Percentiles rank a stretch among this genome's conserved stretches.
phyloP scores from a whole-genome alignment of 2,329 filamentous ascomycete genomes.

The Cladosporium sphaerospermum region DNA sequence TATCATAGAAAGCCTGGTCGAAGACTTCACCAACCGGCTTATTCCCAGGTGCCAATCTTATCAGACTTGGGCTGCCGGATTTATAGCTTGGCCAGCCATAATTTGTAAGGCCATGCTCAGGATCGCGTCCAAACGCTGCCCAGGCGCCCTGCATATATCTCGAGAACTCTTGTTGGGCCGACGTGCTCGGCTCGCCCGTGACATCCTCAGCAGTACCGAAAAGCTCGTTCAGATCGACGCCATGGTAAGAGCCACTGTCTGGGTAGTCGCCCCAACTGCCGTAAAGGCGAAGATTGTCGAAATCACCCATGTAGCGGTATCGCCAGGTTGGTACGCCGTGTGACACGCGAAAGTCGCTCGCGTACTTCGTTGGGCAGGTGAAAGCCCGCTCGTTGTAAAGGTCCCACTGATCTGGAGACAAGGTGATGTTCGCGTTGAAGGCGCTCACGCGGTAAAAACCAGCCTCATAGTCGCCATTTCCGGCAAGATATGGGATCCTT shows the following conservation, averaged over 20 bases:
- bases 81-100: slow-evolving; percentile 17
- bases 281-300: slow-evolving; percentile 17
- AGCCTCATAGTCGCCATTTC: slow-evolving; percentile 43
- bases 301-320: slow-evolving; percentile 26
- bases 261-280: slow-evolving; percentile 9
- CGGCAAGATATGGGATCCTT: slow-evolving; percentile 37
- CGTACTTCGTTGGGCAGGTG: slow-evolving; percentile 38
- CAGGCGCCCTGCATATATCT: slow-evolving; percentile 27
- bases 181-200: slow-evolving; percentile 18
- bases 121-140: slow-evolving; percentile 31
- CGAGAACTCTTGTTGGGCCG: slow-evolving; percentile 14
- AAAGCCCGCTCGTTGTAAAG: slow-evolving; percentile 14
- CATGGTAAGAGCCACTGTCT: slow-evolving; percentile 29
- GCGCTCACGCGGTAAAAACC: slow-evolving; percentile 42
- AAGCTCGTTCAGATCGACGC: slow-evolving; percentile 25
- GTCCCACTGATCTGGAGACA: slow-evolving; percentile 2
- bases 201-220: slow-evolving; percentile 28
- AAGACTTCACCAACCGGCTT: neutral
- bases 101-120: slow-evolving; percentile 21
- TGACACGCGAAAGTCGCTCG: slow-evolving; percentile 31
- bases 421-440: slow-evolving; percentile 3
- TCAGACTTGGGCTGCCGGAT: slow-evolving; percentile 9
- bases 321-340: slow-evolving; percentile 26
- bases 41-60: neutral
- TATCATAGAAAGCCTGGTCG: neutral